Evolutionary conservation across 768 basidiomycete species (phyloP), one percentile per base, ranked within the genome.

Genomic region (Russula emetica): DNA sequence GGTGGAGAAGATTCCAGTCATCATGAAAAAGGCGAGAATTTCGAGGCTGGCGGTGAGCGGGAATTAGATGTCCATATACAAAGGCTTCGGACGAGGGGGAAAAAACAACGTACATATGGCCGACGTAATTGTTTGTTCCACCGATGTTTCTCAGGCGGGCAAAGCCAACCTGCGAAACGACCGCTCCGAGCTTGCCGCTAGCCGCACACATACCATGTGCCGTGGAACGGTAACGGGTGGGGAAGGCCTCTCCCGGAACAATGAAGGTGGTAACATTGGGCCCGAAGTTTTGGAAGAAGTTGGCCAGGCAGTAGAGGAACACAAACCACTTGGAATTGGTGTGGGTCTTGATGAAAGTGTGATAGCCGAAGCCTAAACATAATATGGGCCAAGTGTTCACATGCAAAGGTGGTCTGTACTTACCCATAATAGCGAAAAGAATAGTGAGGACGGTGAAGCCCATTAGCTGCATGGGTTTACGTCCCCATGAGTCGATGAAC

Each of bases 281-380:
- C 2, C 89, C 91, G 66, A 92, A 93, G 76, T 93, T 93, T 77
- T 90, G 87, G 87, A 92, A 91, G 78, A 92, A 92, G 72, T 90
- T 88, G 69, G 90, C 82, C n/a, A 94, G 77, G 72, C 90, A 90
- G 77, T 93, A 94, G 30, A 91, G 81, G 77, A 88, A 87, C 55
- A 91, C 85, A 72, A 94, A 92, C 2, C 79, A 89, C 40, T 83
- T 83, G 18, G 55, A 79, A 22, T 76, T 72, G 2, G 72, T 13
- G 2, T 67, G 4, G 1, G 78, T 80, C 34, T 79, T 78, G 55
- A 52, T 85, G 58, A 85, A 78, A 69, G 77, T 79, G 71, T 87
- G 78, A 67, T 82, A 90, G 18, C 76, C 86, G 72, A 90, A 90
- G 66, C 88, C 87, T 86, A 62, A 62, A 34, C 38, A 57, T 55